Evolutionary conservation across 202 grass and related monocot genomes (phyloP).

Genomic region (Setaria italica): DNA sequence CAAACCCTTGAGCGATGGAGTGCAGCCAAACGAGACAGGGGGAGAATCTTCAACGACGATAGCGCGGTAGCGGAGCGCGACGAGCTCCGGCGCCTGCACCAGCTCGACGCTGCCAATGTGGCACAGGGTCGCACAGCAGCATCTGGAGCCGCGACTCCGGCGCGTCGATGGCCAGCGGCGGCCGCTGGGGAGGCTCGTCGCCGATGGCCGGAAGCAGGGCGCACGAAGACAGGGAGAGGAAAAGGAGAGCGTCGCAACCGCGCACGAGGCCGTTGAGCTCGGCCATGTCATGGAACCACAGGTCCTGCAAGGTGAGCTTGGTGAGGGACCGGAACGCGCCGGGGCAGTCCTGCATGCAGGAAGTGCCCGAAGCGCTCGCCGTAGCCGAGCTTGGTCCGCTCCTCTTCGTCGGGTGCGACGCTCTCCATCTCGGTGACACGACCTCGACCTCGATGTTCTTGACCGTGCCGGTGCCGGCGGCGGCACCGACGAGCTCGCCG

Average conservation of each 20-base stretch:
- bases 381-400: conserved; percentile 10
- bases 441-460: conserved; percentile 24
- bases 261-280: conserved; percentile 4
- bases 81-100: not conserved
- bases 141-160: conserved; percentile 10
- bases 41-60: not conserved
- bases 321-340: conserved; percentile 24
- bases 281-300: not conserved
- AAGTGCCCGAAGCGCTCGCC: conserved; percentile 11
- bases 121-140: conserved; percentile 7
- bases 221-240: not conserved
- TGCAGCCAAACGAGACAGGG: not conserved
- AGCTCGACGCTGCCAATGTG: not conserved
- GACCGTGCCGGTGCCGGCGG: not conserved
- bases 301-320: not conserved
- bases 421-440: not conserved
- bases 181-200: too few relatives aligned
- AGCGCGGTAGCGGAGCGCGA: not conserved
- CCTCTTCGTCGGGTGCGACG: not conserved
- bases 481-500: conserved; percentile 20
- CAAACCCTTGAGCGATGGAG: not conserved
- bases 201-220: not conserved
- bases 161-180: not conserved
- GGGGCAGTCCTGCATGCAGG: not conserved
- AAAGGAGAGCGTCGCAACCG: not conserved